phyloP scores from a whole-genome alignment of 2,329 filamentous ascomycete genomes.

The Xylariaceae sp. region DNA sequence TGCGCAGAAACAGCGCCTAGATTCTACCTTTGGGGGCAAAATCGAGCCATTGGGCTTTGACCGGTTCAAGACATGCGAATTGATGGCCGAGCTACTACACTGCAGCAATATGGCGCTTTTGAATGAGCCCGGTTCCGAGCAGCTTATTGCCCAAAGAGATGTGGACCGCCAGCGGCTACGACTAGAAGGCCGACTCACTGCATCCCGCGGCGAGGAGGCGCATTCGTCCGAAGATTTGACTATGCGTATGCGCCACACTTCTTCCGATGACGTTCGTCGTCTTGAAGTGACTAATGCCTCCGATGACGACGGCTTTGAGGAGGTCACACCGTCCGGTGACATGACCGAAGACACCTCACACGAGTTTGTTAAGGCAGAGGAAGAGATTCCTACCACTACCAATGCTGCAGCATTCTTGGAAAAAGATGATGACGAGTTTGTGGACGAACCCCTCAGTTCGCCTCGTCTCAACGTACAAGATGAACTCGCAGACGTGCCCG shows the following conservation, averaged over 20 bases:
- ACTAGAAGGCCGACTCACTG: conserved; percentile 68
- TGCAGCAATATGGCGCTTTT: conserved; percentile 98
- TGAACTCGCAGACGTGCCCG: conserved; percentile 48
- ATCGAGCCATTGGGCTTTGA: conserved; percentile 96
- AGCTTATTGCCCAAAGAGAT: conserved; percentile 77
- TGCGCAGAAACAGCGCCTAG: conserved; percentile 68
- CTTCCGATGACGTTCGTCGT: conserved; percentile 58
- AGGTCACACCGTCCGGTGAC: conserved; percentile 68
- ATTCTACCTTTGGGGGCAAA: conserved; percentile 83
- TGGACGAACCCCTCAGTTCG: conserved; percentile 72
- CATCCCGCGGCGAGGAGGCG: conserved; percentile 37
- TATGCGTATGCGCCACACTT: conserved; percentile 50
- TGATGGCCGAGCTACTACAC: conserved; percentile 96
- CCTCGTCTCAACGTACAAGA: conserved; percentile 60
- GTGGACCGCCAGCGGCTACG: conserved; percentile 76
- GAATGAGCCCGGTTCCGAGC: conserved; percentile 87
- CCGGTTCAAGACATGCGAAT: conserved; percentile 95
- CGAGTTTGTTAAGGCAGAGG: conserved; percentile 60
- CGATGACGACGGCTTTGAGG: conserved; percentile 91
- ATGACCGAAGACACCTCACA: conserved; percentile 70
- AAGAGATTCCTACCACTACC: conserved; percentile 43
- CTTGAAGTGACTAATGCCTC: conserved; percentile 77
- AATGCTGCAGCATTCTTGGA: conserved; percentile 45
- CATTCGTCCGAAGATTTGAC: conserved; percentile 58
- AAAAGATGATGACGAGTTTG: conserved; percentile 69